These are phyloP conservation scores for Zostera marina DNA, from an alignment of 116 monocot species.

Conservation along the genomic window DNA sequence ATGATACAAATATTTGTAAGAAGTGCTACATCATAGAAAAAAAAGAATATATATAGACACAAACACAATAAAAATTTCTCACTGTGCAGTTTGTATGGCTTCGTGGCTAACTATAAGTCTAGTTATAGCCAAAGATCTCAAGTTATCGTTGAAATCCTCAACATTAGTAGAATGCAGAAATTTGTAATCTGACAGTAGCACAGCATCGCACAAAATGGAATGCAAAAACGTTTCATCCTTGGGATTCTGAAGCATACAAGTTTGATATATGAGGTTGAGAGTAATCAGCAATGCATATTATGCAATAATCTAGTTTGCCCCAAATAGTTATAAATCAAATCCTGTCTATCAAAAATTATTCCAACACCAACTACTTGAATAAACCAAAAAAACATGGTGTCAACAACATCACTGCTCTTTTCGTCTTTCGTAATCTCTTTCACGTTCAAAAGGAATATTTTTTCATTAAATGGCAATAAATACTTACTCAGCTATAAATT, in stretches of 20 bases:
- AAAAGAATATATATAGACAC: background rate
- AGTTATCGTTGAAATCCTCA: conserved; percentile 21
- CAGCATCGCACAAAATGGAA: conserved; percentile 62
- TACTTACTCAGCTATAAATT: too few species aligned
- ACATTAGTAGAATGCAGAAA: conserved; percentile 31
- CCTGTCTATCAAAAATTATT: background rate
- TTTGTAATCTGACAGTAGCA: conserved; percentile 66
- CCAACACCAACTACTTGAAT: too few species aligned
- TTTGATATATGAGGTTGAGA: background rate
- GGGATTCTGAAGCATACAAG: conserved; percentile 19
- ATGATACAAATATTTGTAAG: background rate
- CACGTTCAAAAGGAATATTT: too few species aligned
- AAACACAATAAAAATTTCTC: background rate
- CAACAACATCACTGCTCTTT: too few species aligned
- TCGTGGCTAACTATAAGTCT: conserved; percentile 49
- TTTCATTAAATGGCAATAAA: too few species aligned
- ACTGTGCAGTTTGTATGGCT: conserved; percentile 51
- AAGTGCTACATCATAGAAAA: background rate
- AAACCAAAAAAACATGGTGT: too few species aligned
- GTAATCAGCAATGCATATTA: conserved; percentile 10
- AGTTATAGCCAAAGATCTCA: conserved; percentile 24
- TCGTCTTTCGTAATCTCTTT: too few species aligned
- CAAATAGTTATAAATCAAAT: background rate
- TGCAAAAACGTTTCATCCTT: conserved; percentile 37
- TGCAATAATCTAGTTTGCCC: too few species aligned